Conservation (phyloP, 1,139 yeast species). For the Suhomyces kunorum region DNA sequence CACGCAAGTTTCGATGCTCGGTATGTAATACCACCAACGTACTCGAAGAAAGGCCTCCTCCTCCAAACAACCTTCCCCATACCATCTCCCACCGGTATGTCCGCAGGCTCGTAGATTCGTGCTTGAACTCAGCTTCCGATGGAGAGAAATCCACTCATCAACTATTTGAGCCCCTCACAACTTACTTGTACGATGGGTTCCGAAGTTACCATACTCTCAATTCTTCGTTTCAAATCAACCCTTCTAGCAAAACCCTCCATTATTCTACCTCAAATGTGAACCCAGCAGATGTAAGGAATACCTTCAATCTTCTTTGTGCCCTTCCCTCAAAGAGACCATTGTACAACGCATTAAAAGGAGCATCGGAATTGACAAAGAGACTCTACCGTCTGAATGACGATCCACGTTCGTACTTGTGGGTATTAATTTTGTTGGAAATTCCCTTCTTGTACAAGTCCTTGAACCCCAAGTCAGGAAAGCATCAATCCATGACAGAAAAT, state of each 20-base stretch:
- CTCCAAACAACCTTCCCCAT: constrained; percentile 17
- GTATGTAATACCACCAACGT: constrained; percentile 55
- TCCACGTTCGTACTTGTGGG: constrained; percentile 50
- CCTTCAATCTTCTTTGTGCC: constrained; percentile 43
- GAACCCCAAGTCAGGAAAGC: constrained; percentile 19
- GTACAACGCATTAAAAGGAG: constrained; percentile 51
- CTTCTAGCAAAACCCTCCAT: constrained; percentile 24
- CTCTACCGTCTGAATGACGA: constrained; percentile 37
- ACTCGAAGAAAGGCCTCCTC: constrained; percentile 18
- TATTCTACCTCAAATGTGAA: constrained; percentile 50
- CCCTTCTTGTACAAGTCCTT: constrained; percentile 55
- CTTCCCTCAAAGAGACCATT: constrained; percentile 65
- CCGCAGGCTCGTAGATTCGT: constrained; percentile 30
- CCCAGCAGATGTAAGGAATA: constrained; percentile 41
- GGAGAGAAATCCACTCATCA: constrained; percentile 29
- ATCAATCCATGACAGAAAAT: constrained; percentile 38
- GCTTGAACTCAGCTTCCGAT: constrained; percentile 21
- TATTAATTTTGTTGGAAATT: constrained; percentile 60
- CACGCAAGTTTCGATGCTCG: constrained; percentile 56
- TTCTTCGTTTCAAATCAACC: constrained; percentile 46
- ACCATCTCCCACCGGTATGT: constrained; percentile 30
- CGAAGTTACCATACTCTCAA: constrained; percentile 44
- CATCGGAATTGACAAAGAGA: constrained; percentile 49
- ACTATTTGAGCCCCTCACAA: constrained; percentile 53
- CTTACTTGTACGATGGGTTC: constrained; percentile 44